Evolutionary conservation across 148 eudicot genomes (phyloP).

Genomic region (Vaccinium vitisidaea): DNA sequence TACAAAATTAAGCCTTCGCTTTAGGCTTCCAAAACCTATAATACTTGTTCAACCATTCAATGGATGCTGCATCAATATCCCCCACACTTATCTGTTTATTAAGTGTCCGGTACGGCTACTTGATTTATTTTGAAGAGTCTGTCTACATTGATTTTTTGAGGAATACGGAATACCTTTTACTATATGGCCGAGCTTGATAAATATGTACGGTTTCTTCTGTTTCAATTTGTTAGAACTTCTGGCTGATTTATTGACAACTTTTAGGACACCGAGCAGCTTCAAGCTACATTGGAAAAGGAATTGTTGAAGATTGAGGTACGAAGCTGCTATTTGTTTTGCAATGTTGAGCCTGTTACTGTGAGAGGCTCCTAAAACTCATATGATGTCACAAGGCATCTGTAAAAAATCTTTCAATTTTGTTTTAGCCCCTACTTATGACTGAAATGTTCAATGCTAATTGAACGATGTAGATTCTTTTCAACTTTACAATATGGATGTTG

Average conservation of each 20-base stretch:
- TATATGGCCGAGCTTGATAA: not conserved
- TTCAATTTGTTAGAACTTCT: not conserved
- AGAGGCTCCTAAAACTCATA: conserved; percentile 1
- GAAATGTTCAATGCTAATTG: not conserved
- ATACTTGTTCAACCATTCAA: too few species aligned
- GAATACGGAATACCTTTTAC: not conserved
- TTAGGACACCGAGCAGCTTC: conserved; percentile 83
- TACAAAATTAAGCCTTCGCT: too few species aligned
- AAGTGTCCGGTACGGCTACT: not conserved
- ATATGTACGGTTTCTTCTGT: not conserved
- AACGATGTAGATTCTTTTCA: not conserved
- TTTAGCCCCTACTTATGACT: not conserved
- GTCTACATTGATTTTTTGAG: not conserved
- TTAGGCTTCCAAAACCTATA: too few species aligned
- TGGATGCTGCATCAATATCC: not conserved
- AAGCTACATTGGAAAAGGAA: conserved; percentile 67
- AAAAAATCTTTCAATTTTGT: not conserved
- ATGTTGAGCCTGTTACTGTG: not conserved
- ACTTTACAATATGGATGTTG: not conserved
- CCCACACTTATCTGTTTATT: not conserved
- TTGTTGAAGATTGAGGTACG: conserved; percentile 70
- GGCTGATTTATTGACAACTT: conserved; percentile 10
- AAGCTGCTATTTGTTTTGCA: conserved; percentile 1
- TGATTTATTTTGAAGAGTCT: not conserved
- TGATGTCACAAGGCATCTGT: not conserved